Evolutionary conservation across 2,329 filamentous ascomycete genomes (phyloP), one percentile per base, ranked within the genome.

Genomic region (Zymoseptoria passerinii): DNA sequence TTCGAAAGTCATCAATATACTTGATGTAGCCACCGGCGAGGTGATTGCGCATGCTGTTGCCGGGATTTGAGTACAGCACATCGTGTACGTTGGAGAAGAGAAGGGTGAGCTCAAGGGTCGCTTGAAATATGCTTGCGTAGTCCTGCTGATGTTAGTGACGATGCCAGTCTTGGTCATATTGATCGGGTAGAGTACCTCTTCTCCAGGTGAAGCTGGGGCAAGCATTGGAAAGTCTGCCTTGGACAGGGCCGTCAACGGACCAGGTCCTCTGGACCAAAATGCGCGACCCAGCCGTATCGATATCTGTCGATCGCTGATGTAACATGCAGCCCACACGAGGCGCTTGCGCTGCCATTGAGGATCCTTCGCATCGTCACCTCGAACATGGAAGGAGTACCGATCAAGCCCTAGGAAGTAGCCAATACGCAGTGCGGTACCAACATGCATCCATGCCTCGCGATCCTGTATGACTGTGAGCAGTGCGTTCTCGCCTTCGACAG

Each of bases 381-480:
- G 62, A 29, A 82, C 80, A 50, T 83, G 78, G 64, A 89, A 85
- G 0, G 84, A 84, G 19, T 86, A 88, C 59, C 84, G 79, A 67
- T 90, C 87, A 18, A 90, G 76, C 1, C 83, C 83, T 16, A 89
- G 81, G 54, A 87, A 87, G 68, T 89, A 89, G 0, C 83, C 86
- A 2, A 88, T 81, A 6, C 87, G 80, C 6, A 90, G 73, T 2
- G 87, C 87, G 19, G 86, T 80, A 1, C 87, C 87, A 5, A 89
- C 85, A 65, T 89, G 84, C 86, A 89, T 89, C 87, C 87, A 90
- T 0, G 86, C 85, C 28, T 87, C 85, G 50, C 87, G 81, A 65
- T 90, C 86, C 56, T 44, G 10, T 44, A n/a, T 16, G 7, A 6
- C 4, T 16, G 35, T 44, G 7, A 44, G 49, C 19, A 28, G 44